Percentiles rank a stretch among this genome's conserved stretches.
Evolutionary conservation across 441 rosid genomes (phyloP).

Genomic region (Euphorbia schlechtendalii): DNA sequence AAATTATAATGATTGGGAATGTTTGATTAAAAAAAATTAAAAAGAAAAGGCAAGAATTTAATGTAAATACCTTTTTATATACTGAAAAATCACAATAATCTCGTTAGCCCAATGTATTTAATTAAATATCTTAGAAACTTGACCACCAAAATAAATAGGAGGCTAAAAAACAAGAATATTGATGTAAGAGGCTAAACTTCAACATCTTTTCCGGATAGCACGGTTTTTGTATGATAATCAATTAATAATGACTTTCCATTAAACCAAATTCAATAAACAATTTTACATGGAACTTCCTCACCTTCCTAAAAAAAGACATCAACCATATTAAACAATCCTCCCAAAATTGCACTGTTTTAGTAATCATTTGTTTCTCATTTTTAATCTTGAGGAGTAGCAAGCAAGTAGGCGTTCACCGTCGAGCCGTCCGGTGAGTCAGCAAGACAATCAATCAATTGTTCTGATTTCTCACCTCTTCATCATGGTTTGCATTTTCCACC

Average conservation of each 20-base stretch:
- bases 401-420: conserved; percentile 1
- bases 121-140: too few species aligned
- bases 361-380: background rate
- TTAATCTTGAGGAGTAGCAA: too few species aligned
- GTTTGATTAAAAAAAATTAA: too few species aligned
- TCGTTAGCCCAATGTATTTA: too few species aligned
- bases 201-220: too few species aligned
- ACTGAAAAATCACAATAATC: too few species aligned
- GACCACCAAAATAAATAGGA: too few species aligned
- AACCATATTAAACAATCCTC: conserved; percentile 4
- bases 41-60: too few species aligned
- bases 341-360: conserved; percentile 7
- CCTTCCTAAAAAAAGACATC: background rate
- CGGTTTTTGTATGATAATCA: background rate
- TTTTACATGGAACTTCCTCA: conserved; percentile 6
- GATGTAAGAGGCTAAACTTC: too few species aligned
- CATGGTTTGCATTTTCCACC: conserved; percentile 20
- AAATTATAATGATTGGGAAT: too few species aligned
- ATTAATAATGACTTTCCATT: background rate
- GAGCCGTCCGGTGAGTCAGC: conserved; percentile 13
- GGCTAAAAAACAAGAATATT: too few species aligned
- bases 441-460: conserved; percentile 11
- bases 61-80: too few species aligned
- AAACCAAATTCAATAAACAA: conserved; percentile 17
- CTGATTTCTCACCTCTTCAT: conserved; percentile 9